Conservation (phyloP, 805 yeast species). For the Ogataea naganishii region DNA sequence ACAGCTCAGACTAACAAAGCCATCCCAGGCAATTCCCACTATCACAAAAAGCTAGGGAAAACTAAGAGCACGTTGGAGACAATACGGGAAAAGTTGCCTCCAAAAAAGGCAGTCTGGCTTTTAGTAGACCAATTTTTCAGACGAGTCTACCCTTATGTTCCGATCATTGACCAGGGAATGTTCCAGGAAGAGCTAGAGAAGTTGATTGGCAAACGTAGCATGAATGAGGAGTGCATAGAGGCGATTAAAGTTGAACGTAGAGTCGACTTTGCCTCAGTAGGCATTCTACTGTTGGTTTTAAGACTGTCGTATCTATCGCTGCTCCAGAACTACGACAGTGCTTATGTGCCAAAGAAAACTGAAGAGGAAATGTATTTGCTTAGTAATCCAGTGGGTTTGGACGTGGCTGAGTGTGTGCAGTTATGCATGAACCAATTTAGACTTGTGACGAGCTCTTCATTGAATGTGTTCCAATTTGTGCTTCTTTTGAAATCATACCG, state of each 20-base stretch:
- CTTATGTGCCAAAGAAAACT: constrained; percentile 16
- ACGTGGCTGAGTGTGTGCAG: constrained; percentile 40
- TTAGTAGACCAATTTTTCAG: constrained; percentile 34
- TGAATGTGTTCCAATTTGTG: constrained; percentile 47
- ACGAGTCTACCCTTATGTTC: constrained; percentile 37
- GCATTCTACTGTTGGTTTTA: constrained; percentile 35
- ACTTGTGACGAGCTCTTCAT: constrained; percentile 35
- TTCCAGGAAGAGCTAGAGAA: constrained; percentile 24
- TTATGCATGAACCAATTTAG: constrained; percentile 48
- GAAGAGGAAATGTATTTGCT: constrained; percentile 28
- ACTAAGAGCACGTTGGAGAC: constrained; percentile 11
- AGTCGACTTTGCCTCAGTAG: constrained; percentile 40
- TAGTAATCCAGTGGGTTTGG: constrained; percentile 35
- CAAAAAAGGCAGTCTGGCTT: constrained; percentile 34
- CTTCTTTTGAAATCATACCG: constrained; percentile 42
- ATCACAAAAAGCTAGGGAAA: constrained; percentile 12
- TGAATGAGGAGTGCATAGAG: constrained; percentile 24
- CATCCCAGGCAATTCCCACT: constrained; percentile 7
- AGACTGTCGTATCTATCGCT: constrained; percentile 35
- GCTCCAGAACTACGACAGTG: constrained; percentile 21
- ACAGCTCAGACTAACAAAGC: constrained; percentile 1
- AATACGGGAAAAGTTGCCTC: constrained; percentile 34
- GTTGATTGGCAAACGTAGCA: constrained; percentile 28
- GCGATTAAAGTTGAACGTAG: constrained; percentile 28
- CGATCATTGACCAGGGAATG: constrained; percentile 32